These are phyloP conservation scores for Albifimbria verrucaria DNA, from an alignment of 2,329 filamentous ascomycete species.

Conservation along the genomic window DNA sequence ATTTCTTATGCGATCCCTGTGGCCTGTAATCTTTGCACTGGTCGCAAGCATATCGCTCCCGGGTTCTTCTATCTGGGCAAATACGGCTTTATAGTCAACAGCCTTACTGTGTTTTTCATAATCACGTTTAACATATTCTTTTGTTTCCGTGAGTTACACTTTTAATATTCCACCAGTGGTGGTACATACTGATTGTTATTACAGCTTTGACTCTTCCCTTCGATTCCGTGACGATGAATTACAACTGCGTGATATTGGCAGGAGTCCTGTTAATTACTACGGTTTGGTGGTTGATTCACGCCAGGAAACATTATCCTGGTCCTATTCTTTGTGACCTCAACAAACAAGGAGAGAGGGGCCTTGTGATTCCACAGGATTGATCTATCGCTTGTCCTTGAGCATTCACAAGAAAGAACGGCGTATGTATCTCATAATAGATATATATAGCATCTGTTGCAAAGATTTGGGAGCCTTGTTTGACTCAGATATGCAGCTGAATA, in stretches of 20 bases:
- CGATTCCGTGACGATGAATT: constrained; percentile 20
- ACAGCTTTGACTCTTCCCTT: constrained; percentile 17
- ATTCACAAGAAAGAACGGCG: too few relatives aligned
- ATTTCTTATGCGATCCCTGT: constrained; percentile 21
- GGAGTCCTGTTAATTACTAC: constrained; percentile 14
- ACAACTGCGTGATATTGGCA: constrained; percentile 18
- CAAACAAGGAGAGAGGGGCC: too few relatives aligned
- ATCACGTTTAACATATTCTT: constrained; percentile 19
- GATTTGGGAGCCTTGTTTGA: too few relatives aligned
- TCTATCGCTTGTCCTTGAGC: too few relatives aligned
- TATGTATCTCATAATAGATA: too few relatives aligned
- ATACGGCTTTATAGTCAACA: constrained; percentile 11
- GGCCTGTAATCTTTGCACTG: constrained; percentile 12
- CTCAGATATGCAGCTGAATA: too few relatives aligned
- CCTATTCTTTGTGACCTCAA: too few relatives aligned
- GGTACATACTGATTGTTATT: too few relatives aligned
- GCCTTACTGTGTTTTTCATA: constrained; percentile 14
- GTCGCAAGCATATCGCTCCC: constrained; percentile 11
- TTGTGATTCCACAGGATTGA: too few relatives aligned
- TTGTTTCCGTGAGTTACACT: constrained; percentile 18
- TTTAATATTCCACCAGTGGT: not conserved
- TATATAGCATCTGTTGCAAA: too few relatives aligned
- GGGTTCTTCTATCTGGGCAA: constrained; percentile 14
- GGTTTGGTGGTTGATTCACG: constrained; percentile 16
- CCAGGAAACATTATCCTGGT: constrained; percentile 15